Conservation (phyloP, 148 eudicot species). For the Chenopodium album region DNA sequence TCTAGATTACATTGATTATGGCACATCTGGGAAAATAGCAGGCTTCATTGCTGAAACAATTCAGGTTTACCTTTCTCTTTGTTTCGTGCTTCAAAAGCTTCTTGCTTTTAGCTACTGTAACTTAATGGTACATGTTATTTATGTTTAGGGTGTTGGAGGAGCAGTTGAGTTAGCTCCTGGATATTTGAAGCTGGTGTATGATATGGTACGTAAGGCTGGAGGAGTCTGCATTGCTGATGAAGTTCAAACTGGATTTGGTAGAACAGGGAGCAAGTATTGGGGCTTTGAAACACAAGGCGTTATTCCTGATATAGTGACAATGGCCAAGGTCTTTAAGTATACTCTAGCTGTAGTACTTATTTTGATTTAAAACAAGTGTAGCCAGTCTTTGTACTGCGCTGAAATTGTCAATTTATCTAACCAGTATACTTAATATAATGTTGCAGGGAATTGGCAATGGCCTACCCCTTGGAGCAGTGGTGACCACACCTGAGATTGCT, state of each 20-base stretch:
- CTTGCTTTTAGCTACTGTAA: not conserved
- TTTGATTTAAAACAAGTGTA: not conserved
- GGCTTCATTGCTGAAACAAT: constrained; percentile 98
- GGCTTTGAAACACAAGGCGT: constrained; percentile 87
- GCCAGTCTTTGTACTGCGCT: not conserved
- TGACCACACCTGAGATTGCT: constrained; percentile 96
- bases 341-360: not conserved
- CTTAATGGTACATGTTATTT: constrained; percentile 5
- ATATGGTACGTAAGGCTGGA: constrained; percentile 84
- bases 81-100: constrained; percentile 1
- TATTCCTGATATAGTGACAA: constrained; percentile 87
- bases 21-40: constrained; percentile 90
- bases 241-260: constrained; percentile 95
- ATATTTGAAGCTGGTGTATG: constrained; percentile 76
- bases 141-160: constrained; percentile 90
- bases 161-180: constrained; percentile 98
- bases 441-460: constrained; percentile 96
- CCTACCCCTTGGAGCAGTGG: constrained; percentile 93
- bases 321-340: constrained; percentile 70
- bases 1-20: constrained; percentile 86
- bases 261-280: constrained; percentile 94
- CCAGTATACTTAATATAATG: not conserved
- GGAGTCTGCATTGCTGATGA: constrained; percentile 95
- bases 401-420: not conserved
- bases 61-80: constrained; percentile 50